Evolutionary conservation across 768 basidiomycete genomes (phyloP).

Genomic region (Steccherinum ochraceum): DNA sequence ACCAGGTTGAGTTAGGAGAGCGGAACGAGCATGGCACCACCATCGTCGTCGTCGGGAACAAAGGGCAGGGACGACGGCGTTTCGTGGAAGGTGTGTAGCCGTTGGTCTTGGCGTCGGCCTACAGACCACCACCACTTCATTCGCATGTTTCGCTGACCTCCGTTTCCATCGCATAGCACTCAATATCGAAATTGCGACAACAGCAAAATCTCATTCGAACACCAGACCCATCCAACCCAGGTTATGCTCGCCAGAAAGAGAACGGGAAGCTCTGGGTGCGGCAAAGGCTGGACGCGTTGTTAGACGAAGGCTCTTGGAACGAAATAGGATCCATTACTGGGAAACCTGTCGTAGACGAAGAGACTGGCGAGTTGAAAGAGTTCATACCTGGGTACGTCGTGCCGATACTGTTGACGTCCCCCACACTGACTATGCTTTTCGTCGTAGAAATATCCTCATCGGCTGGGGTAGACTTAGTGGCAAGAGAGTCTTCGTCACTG

Average conservation of each 20-base stretch:
- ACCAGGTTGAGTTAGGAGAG: too few species aligned
- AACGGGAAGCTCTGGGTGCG: conserved; percentile 15
- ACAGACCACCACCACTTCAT: neutral
- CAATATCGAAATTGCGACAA: conserved; percentile 2
- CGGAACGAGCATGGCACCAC: neutral
- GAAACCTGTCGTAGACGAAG: conserved; percentile 6
- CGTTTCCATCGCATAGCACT: neutral
- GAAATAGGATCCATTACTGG: conserved; percentile 14
- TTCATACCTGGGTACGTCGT: conserved; percentile 10
- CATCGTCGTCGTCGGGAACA: neutral
- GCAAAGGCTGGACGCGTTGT: conserved; percentile 10
- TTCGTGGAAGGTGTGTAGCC: conserved; percentile 13
- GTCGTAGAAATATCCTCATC: conserved; percentile 8
- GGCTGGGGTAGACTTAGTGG: conserved; percentile 9
- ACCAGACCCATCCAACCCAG: conserved; percentile 8
- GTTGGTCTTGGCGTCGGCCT: neutral
- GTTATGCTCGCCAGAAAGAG: conserved; percentile 11
- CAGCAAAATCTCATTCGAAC: conserved; percentile 1
- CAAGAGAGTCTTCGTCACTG: conserved; percentile 9
- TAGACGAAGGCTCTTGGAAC: conserved; percentile 9
- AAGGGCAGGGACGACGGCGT: conserved; percentile 9
- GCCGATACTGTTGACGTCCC: too few species aligned
- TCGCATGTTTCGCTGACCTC: neutral
- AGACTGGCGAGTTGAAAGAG: conserved; percentile 7
- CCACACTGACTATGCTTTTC: too few species aligned